Percentiles rank a stretch among this genome's conserved stretches.
Evolutionary conservation across 441 rosid species (phyloP).

Genomic region (Viola pubescens): DNA sequence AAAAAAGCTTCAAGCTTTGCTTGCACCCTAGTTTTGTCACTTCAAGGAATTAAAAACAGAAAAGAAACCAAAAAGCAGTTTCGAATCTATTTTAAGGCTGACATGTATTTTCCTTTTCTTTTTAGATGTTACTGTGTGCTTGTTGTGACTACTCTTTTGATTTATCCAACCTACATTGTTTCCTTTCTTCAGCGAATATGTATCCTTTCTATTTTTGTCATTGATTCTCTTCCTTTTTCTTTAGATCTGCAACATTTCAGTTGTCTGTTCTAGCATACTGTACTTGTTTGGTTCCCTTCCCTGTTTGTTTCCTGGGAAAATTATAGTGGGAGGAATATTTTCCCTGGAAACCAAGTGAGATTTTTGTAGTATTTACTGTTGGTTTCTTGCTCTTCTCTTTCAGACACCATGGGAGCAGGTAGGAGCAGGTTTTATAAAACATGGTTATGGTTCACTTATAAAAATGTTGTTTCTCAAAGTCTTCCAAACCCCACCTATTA

Average conservation of each 20-base stretch:
- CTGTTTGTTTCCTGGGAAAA: constrained; percentile 15
- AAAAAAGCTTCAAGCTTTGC: constrained; percentile 23
- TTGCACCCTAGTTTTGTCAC: constrained; percentile 9
- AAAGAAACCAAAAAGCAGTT: constrained; percentile 1
- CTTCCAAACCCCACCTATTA: constrained; percentile 30
- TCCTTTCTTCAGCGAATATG: background rate
- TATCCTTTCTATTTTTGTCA: background rate
- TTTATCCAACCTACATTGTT: constrained; percentile 10
- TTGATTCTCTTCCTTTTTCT: constrained; percentile 6
- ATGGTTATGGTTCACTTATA: constrained; percentile 12
- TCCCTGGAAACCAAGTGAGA: constrained; percentile 26
- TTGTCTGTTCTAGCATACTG: constrained; percentile 6
- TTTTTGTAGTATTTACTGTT: constrained; percentile 10
- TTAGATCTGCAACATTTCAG: constrained; percentile 16
- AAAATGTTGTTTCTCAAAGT: constrained; percentile 1
- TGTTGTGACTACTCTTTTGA: too few relatives aligned
- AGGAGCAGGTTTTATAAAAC: constrained; percentile 19
- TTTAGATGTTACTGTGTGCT: too few relatives aligned
- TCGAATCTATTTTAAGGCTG: constrained; percentile 28
- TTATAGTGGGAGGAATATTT: background rate
- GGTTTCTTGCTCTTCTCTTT: constrained; percentile 8
- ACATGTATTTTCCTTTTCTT: background rate
- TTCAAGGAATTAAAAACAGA: constrained; percentile 8
- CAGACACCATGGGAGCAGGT: constrained; percentile 20
- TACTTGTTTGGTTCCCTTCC: background rate